These are phyloP conservation scores for Fusarium camptoceras DNA, from an alignment of 2,329 filamentous ascomycete genomes.

Conservation along the genomic window DNA sequence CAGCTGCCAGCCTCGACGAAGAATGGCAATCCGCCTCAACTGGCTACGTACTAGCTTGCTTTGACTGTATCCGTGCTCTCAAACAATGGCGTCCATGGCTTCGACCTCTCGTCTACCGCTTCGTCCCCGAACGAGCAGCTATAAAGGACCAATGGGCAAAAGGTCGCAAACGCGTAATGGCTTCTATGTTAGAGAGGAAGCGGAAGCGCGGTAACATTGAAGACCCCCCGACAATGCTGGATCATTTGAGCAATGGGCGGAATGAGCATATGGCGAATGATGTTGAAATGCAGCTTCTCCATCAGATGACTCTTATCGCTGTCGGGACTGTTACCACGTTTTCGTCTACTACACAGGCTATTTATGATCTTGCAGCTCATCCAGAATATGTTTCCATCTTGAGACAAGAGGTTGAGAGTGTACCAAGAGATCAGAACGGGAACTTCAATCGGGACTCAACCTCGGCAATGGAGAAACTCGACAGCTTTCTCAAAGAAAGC, in stretches of 20 bases:
- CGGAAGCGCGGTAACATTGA: background rate
- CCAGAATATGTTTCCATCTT: conserved; percentile 25
- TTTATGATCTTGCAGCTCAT: conserved; percentile 38
- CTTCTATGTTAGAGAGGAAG: background rate
- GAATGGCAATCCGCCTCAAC: conserved; percentile 15
- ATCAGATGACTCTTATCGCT: conserved; percentile 26
- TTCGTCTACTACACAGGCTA: conserved; percentile 34
- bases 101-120: conserved; percentile 8
- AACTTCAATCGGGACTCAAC: background rate
- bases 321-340: conserved; percentile 35
- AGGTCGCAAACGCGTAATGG: conserved; percentile 4
- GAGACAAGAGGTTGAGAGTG: conserved; percentile 17
- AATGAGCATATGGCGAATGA: conserved; percentile 9
- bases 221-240: conserved; percentile 3
- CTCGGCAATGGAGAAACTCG: conserved; percentile 27
- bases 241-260: conserved; percentile 11
- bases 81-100: conserved; percentile 26
- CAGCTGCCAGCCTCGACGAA: conserved; percentile 14
- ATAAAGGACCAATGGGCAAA: conserved; percentile 26
- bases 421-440: background rate
- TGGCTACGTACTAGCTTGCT: conserved; percentile 13
- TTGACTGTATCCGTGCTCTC: conserved; percentile 24
- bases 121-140: conserved; percentile 15
- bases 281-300: conserved; percentile 10
- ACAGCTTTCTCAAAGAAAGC: conserved; percentile 42